Percentiles rank a stretch among this genome's conserved stretches.
phyloP scores from a whole-genome alignment of 192 early-diverging fungal species.

The Linderina pennispora region DNA sequence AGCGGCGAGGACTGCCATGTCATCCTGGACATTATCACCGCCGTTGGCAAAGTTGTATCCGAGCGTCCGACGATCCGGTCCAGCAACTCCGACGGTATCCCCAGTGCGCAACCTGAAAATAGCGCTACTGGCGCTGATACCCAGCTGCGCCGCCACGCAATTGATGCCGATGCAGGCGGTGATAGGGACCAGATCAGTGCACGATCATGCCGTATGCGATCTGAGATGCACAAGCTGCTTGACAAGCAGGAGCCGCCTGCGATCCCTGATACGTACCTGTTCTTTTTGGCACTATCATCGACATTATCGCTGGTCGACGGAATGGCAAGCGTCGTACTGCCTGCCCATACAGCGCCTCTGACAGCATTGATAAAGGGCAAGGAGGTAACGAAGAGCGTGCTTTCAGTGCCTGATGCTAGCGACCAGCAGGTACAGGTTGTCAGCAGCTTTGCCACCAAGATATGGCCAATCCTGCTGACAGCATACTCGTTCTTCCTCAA shows the following conservation, averaged over 20 bases:
- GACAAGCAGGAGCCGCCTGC: conserved; percentile 88
- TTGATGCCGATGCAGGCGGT: not conserved
- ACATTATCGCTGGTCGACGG: conserved; percentile 66
- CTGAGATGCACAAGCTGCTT: conserved; percentile 74
- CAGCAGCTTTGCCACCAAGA: conserved; percentile 68
- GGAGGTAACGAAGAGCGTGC: too few relatives aligned
- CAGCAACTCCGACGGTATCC: conserved; percentile 15
- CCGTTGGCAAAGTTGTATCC: conserved; percentile 63
- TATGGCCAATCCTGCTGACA: conserved; percentile 76
- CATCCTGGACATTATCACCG: conserved; percentile 74
- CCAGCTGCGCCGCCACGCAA: too few relatives aligned
- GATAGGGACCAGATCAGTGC: conserved; percentile 16
- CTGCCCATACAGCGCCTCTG: conserved; percentile 6
- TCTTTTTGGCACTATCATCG: conserved; percentile 69
- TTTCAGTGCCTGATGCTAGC: not conserved
- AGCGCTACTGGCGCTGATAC: not conserved
- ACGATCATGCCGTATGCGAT: conserved; percentile 26
- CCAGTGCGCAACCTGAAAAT: conserved; percentile 1
- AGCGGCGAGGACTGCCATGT: conserved; percentile 60
- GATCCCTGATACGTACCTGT: conserved; percentile 85
- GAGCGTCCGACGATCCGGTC: conserved; percentile 56
- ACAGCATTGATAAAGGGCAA: too few relatives aligned
- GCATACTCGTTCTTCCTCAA: conserved; percentile 71
- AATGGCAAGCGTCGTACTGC: conserved; percentile 59
- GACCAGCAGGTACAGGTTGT: conserved; percentile 14